Conservation (phyloP, 1,284 basidiomycete genomes). For the Boletellus dicymbophilus region DNA sequence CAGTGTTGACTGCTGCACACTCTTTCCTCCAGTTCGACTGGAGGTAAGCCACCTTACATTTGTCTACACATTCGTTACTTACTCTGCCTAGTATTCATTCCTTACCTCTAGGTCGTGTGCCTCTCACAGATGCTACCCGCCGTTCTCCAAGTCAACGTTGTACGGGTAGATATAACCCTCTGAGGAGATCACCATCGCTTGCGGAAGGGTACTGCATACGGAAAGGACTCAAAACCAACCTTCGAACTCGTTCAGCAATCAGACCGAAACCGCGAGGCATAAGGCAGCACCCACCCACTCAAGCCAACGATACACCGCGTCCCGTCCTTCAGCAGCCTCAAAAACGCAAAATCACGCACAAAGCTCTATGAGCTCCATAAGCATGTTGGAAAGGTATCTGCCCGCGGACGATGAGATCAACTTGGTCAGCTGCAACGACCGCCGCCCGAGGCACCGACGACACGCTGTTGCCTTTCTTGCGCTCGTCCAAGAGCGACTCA, state of each 20-base stretch:
- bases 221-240: background rate
- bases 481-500: constrained; percentile 73
- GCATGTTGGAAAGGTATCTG: constrained; percentile 86
- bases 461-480: constrained; percentile 56
- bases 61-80: no score
- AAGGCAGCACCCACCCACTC: constrained; percentile 71
- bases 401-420: constrained; percentile 82
- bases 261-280: background rate
- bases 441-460: constrained; percentile 68
- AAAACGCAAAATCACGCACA: constrained; percentile 95
- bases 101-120: no score
- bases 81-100: no score
- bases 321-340: constrained; percentile 82
- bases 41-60: no score
- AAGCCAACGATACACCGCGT: constrained; percentile 84
- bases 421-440: constrained; percentile 80
- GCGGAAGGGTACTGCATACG: constrained; percentile 77
- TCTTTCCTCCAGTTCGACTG: no score
- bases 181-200: constrained; percentile 96
- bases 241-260: background rate
- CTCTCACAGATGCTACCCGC: constrained; percentile 93
- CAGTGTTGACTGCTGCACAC: no score
- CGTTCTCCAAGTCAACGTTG: constrained; percentile 94
- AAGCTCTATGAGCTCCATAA: constrained; percentile 96
- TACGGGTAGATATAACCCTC: constrained; percentile 97